Evolutionary conservation across 129 eudicot genomes (phyloP).

Genomic region (Heracleum sosnowskyi): DNA sequence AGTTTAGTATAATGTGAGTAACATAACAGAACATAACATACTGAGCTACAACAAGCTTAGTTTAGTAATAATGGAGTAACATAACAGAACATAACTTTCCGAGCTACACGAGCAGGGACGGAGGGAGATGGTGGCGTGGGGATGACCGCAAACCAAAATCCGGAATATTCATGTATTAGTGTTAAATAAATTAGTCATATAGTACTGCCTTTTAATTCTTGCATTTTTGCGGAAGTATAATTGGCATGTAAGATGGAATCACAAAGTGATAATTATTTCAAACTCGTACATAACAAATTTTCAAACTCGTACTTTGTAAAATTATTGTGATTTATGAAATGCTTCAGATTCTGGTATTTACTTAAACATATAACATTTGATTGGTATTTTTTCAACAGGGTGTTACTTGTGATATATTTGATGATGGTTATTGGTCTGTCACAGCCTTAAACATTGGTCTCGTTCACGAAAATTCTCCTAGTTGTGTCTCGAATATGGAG

Average conservation of each 20-base stretch:
- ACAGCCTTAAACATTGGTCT: conserved; percentile 27
- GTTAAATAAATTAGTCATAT: too few relatives aligned
- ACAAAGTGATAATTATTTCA: too few relatives aligned
- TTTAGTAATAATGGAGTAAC: background rate
- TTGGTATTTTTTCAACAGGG: conserved; percentile 20
- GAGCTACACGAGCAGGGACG: background rate
- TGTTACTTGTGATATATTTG: conserved; percentile 38
- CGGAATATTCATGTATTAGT: too few relatives aligned
- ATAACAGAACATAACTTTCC: background rate
- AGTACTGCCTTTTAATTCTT: too few relatives aligned
- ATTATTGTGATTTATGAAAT: too few relatives aligned
- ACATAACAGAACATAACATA: background rate
- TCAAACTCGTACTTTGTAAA: too few relatives aligned
- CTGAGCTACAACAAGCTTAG: too few relatives aligned
- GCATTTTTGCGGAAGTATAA: too few relatives aligned
- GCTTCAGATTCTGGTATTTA: background rate
- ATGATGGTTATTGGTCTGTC: conserved; percentile 41
- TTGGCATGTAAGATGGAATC: too few relatives aligned
- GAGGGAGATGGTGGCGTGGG: too few relatives aligned
- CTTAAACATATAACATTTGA: background rate
- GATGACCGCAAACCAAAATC: too few relatives aligned
- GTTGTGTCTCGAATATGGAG: conserved; percentile 23
- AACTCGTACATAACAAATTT: too few relatives aligned
- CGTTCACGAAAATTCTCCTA: conserved; percentile 34
- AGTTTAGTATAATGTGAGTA: background rate